Base-by-base conservation (phyloP, 1,139 yeast species). In the Sugiyamaella japonica region DNA sequence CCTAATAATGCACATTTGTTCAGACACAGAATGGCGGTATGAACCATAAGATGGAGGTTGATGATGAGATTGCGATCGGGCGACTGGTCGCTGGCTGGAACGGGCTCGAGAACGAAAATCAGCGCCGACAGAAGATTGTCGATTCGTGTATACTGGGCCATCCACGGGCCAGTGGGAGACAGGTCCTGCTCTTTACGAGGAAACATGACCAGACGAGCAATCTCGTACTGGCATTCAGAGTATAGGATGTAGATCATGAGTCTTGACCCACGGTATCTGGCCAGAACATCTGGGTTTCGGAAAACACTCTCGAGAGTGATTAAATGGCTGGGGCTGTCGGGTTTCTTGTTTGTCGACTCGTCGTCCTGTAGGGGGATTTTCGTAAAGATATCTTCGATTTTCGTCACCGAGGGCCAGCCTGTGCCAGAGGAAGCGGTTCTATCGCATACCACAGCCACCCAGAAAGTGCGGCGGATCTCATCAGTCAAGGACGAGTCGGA, bases 391-490 rank as follows among this genome's bases (percentile, higher is more conserved):
- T 62, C 65, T 10, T 53, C 53, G 25, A 56, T 61, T 23, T 60
- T 56, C n/a, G 64, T 37, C 12, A 57, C 39, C 23, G 57, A 50
- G 1, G 72, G 70, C 66, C 70, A 63, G 16, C 68, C 63, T 5
- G 70, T 63, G 8, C 66, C 70, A 1, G 62, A 54, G 15, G 67
- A 56, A 7, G 68, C 64, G 13, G 63, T 57, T 20, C 66, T 57
- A 38, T 69, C 73, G 36, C 62, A 53, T 20, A 60, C 15, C 42
- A 64, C 56, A 7, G 63, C 61, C 25, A 56, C 52, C 72, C 72
- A 69, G 44, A 69, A 64, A 29, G 70, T 62, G 8, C 70, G 57
- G 7, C 71, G 62, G 16, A 61, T 58, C 57, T 68, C 71, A 20
- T 67, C 69, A 9, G 55, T 47, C 25, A 62, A 62, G 9, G 59